phyloP scores from a whole-genome alignment of 2,329 filamentous ascomycete genomes.

The Colletotrichum lindemuthianum region DNA sequence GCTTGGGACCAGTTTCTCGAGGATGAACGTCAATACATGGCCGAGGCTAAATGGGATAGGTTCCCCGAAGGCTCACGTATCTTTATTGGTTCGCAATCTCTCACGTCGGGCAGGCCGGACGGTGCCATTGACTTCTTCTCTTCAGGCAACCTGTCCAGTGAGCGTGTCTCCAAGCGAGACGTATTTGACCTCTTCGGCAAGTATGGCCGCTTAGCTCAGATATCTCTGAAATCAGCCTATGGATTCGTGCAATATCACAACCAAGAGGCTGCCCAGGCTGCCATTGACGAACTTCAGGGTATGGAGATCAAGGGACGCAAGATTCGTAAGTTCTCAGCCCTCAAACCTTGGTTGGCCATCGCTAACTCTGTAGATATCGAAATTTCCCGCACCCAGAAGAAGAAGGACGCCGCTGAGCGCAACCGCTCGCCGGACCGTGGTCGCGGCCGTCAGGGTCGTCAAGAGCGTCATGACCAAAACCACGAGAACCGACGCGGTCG shows the following conservation, averaged over 20 bases:
- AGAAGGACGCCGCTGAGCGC: constrained; percentile 69
- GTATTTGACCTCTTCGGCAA: constrained; percentile 90
- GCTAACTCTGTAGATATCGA: constrained; percentile 74
- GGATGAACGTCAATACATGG: constrained; percentile 79
- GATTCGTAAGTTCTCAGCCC: constrained; percentile 75
- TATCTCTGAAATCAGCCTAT: constrained; percentile 95
- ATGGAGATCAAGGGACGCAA: constrained; percentile 86
- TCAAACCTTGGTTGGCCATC: not conserved
- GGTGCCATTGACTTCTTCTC: constrained; percentile 23
- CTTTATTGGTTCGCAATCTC: constrained; percentile 75
- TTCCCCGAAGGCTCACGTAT: constrained; percentile 82
- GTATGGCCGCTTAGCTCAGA: constrained; percentile 89
- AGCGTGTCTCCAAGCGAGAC: constrained; percentile 92
- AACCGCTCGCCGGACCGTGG: constrained; percentile 70
- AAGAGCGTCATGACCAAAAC: constrained; percentile 58
- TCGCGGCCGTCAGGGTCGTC: constrained; percentile 50
- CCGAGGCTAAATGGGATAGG: constrained; percentile 82
- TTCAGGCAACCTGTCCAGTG: constrained; percentile 88
- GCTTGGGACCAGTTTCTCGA: constrained; percentile 78
- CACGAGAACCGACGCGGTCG: constrained; percentile 54
- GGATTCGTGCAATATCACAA: constrained; percentile 96
- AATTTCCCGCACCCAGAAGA: constrained; percentile 87
- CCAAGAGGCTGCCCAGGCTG: constrained; percentile 75
- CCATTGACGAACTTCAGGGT: constrained; percentile 82
- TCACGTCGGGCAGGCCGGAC: constrained; percentile 41